These are phyloP conservation scores for Suhomyces anneliseae DNA, from an alignment of 1,139 yeast species.

Conservation along the genomic window DNA sequence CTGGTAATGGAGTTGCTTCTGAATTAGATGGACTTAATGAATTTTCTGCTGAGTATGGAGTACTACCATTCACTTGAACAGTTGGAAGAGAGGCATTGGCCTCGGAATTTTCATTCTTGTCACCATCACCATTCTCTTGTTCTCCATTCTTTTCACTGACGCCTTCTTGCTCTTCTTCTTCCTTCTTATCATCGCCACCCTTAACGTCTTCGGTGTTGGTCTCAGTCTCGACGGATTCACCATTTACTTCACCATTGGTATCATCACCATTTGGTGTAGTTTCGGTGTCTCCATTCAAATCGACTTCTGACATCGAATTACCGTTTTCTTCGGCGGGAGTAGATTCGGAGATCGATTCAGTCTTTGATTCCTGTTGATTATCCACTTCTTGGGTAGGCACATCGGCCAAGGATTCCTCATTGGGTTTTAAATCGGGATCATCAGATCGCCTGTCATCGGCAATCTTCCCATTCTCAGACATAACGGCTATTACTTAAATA, in stretches of 20 bases:
- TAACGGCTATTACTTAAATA: neutral
- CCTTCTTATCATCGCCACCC: neutral
- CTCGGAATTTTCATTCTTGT: neutral
- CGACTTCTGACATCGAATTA: neutral
- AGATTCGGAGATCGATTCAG: neutral
- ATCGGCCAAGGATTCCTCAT: neutral
- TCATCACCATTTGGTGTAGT: neutral
- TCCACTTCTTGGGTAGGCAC: neutral
- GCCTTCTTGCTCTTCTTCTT: neutral
- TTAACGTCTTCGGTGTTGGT: neutral
- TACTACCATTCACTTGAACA: neutral
- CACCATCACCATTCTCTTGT: neutral
- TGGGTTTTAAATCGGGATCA: neutral
- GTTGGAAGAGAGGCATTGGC: neutral
- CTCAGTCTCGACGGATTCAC: neutral
- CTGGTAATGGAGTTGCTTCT: neutral
- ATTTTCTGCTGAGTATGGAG: neutral
- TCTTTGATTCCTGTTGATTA: neutral
- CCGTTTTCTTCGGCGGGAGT: neutral
- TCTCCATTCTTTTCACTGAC: neutral
- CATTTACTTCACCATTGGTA: neutral
- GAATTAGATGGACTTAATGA: neutral
- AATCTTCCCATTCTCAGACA: constrained; percentile 2
- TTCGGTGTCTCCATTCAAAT: constrained; percentile 1
- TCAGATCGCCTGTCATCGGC: constrained; percentile 1